Evolutionary conservation across 768 basidiomycete genomes (phyloP), one percentile per base, ranked within the genome.

Genomic region (Atractiella rhizophila): DNA sequence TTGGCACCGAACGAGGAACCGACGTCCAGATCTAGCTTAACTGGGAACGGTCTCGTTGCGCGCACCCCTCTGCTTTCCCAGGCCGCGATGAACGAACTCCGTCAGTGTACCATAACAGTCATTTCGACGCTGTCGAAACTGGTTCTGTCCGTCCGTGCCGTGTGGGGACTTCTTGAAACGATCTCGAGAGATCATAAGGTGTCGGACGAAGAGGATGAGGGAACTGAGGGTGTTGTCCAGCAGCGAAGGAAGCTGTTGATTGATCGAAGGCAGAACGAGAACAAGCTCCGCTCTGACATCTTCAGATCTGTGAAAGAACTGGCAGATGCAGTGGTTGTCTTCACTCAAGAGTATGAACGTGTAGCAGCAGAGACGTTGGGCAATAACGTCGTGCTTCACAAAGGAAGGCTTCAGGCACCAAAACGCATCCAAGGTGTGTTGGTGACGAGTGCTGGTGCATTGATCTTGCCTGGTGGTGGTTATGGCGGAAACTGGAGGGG

Each of bases 81-180:
- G 2, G 12, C 45, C 4, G 40, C 41, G 4, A 42, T 47, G 12
- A 42, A 44, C 18, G 52, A 57, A 19, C 57, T 61, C 34, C 51
- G 51, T 1, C 53, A 51, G 11, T 27, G 37, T 5, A 50, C 55
- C 27, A 54, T 54, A 12, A 51, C 54, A 51, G 75, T 88, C 25
- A 80, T 81, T 2, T 78, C 81, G 7, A 82, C 81, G 0, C 63
- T 88, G 8, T 85, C 80, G 16, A 76, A 85, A 55, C 65, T 94
- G 23, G 78, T 88, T 24, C 68, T 91, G 3, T 80, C 77, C 7
- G 73, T 80, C n/a, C 74, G 88, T 36, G 82, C 85, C 0, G 28
- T 48, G 12, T 51, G 51, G 51, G 49, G 50, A 4, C 35, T 35
- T 13, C 33, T 47, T 11, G 35, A 25, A 7, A 39, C 37, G 15